Evolutionary conservation across 2,329 filamentous ascomycete genomes (phyloP), one percentile per base, ranked within the genome.

Genomic region (Amauroascus niger): DNA sequence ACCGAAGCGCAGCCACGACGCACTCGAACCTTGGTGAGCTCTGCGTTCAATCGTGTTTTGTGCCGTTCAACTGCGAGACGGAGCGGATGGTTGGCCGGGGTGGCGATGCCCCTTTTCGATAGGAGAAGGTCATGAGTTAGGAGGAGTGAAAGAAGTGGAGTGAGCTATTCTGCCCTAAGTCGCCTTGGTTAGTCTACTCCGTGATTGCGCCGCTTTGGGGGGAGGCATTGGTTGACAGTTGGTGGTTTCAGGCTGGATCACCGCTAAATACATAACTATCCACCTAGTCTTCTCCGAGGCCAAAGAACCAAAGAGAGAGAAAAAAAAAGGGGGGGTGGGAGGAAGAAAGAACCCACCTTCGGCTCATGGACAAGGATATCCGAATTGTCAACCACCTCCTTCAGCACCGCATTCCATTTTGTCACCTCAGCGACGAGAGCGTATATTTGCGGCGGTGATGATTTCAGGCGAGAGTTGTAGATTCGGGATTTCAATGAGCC

Each of bases 321-420:
- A n/a, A n/a, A n/a, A n/a, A n/a, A n/a, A n/a, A n/a, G n/a, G n/a
- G n/a, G n/a, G n/a, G 26, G 22, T 30, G 4, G 33, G 8, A 37
- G 8, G 22, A 26, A 14, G 16, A 49, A n/a, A 28, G 33, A 13
- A 60, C 71, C 60, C 67, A 93, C 90, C 81, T 95, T 95, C 59
- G 81, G 84, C 74, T 98, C 93, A 8, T 83, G 72, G n/a, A 78
- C 78, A 33, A 97, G 72, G 33, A 97, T 72, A 2, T 82, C 84
- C 1, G 88, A 79, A 59, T 79, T 81, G 61, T 96, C 88, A 64
- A 98, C 81, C n/a, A 96, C 84, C 64, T 95, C 89, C 63, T 88
- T 88, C 46, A 98, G 72, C 2, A 96, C 77, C 2, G 76, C 68
- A 62, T 90, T 93, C 88, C 91, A 96, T 81, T 95, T 97, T 61